Evolutionary conservation across 2,329 filamentous ascomycete species (phyloP).

Genomic region (Botrytis deweyae): DNA sequence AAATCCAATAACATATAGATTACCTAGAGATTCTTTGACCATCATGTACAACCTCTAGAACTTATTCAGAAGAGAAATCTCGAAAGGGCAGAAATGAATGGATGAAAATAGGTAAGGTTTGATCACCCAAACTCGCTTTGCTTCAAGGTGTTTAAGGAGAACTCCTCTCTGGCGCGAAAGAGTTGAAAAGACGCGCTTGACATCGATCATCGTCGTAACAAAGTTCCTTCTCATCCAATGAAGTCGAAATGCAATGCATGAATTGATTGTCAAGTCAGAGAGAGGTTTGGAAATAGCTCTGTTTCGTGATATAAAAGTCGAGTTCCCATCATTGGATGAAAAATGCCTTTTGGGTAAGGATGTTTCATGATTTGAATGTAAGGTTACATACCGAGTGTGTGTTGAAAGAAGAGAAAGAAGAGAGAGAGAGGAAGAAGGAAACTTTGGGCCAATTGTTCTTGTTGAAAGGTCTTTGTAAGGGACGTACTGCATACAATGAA

Average conservation of each 20-base stretch:
- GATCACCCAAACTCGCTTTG: slow-evolving; percentile 14
- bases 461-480: neutral
- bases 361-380: slow-evolving; percentile 30
- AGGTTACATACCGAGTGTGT: too few relatives aligned
- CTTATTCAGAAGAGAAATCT: neutral
- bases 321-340: slow-evolving; percentile 32
- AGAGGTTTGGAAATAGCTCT: slow-evolving; percentile 7
- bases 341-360: slow-evolving; percentile 22
- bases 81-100: slow-evolving; percentile 30
- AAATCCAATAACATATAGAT: slow-evolving; percentile 16
- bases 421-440: neutral
- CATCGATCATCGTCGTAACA: slow-evolving; percentile 24
- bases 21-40: slow-evolving; percentile 9
- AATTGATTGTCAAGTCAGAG: slow-evolving; percentile 8
- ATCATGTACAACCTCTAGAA: neutral
- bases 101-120: slow-evolving; percentile 23
- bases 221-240: neutral
- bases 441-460: neutral
- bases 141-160: slow-evolving; percentile 19
- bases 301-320: slow-evolving; percentile 30
- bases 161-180: slow-evolving; percentile 16
- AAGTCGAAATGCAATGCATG: neutral
- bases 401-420: neutral
- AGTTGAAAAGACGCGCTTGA: slow-evolving; percentile 19
- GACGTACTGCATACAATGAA: neutral